A percentile compares a stretch with the other conserved stretches of the same genome.
Conservation (phyloP, 2,329 filamentous ascomycete species). For the Lasiodiplodia sp. region DNA sequence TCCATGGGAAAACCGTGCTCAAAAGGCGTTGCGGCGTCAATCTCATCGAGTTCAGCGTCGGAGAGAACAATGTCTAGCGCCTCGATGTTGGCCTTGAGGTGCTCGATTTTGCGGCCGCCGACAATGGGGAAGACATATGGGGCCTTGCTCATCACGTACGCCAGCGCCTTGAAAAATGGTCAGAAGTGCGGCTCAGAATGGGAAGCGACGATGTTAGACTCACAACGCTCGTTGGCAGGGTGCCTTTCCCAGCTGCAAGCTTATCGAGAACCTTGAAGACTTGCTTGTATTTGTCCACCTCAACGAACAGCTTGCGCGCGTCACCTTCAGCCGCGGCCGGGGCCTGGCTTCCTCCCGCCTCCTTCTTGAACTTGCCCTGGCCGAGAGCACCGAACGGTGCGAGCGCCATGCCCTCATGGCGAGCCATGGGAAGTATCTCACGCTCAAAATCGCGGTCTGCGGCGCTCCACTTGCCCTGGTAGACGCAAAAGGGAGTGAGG, state of each 20-base stretch:
- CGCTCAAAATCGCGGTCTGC: conserved; percentile 71
- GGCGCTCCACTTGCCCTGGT: conserved; percentile 70
- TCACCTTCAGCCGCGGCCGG: conserved; percentile 37
- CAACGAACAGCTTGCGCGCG: conserved; percentile 43
- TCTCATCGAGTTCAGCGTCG: conserved; percentile 60
- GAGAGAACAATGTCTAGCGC: conserved; percentile 60
- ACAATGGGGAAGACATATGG: conserved; percentile 78
- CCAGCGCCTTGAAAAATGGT: conserved; percentile 58
- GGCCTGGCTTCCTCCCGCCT: conserved; percentile 37
- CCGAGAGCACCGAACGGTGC: conserved; percentile 63
- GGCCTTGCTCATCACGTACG: conserved; percentile 75
- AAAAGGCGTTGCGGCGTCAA: conserved; percentile 62
- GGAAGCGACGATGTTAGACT: neutral
- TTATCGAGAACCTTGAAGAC: conserved; percentile 66
- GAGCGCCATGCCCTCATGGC: conserved; percentile 68
- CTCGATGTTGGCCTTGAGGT: conserved; percentile 70
- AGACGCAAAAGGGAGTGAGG: conserved; percentile 73
- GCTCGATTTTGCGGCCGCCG: conserved; percentile 74
- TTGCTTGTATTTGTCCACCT: conserved; percentile 59
- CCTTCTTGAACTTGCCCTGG: conserved; percentile 52
- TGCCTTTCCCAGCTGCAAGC: conserved; percentile 64
- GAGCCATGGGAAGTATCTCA: conserved; percentile 72
- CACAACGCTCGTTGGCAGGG: conserved; percentile 61
- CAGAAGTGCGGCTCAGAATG: neutral
- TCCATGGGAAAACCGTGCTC: conserved; percentile 63